Evolutionary conservation across 441 rosid species (phyloP).

Genomic region (Geranium incanum): DNA sequence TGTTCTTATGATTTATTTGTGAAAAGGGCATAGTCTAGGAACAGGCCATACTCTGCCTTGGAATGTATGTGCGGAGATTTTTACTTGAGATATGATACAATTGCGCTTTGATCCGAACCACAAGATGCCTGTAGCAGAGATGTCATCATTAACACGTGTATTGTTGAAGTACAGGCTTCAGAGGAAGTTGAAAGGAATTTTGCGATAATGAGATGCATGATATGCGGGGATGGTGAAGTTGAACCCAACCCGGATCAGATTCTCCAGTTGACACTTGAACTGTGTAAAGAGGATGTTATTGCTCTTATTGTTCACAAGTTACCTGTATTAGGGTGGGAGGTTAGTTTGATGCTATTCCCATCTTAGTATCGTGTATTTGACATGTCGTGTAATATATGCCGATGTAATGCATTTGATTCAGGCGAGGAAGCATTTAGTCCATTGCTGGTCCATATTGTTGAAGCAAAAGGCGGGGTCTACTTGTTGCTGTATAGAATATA

Average conservation of each 20-base stretch:
- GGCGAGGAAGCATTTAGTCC: constrained; percentile 87
- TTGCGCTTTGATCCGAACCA: too few relatives aligned
- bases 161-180: constrained; percentile 42
- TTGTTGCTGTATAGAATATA: constrained; percentile 54
- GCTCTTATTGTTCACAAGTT: constrained; percentile 70
- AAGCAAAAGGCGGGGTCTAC: constrained; percentile 62
- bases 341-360: constrained; percentile 31
- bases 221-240: constrained; percentile 78
- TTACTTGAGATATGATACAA: too few relatives aligned
- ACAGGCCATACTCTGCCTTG: neutral
- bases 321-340: constrained; percentile 84
- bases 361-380: constrained; percentile 16
- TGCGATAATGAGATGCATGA: constrained; percentile 57
- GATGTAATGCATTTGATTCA: constrained; percentile 22
- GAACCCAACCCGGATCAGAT: constrained; percentile 77
- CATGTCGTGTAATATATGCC: neutral
- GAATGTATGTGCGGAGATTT: neutral
- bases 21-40: neutral
- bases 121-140: too few relatives aligned
- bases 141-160: neutral
- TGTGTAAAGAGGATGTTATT: constrained; percentile 80
- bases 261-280: constrained; percentile 59
- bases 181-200: constrained; percentile 95
- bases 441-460: constrained; percentile 80
- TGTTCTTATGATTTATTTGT: neutral